Percentiles rank a stretch among this genome's conserved stretches.
Conservation (phyloP, 1,139 yeast genomes). For the Candida labiduridarum region DNA sequence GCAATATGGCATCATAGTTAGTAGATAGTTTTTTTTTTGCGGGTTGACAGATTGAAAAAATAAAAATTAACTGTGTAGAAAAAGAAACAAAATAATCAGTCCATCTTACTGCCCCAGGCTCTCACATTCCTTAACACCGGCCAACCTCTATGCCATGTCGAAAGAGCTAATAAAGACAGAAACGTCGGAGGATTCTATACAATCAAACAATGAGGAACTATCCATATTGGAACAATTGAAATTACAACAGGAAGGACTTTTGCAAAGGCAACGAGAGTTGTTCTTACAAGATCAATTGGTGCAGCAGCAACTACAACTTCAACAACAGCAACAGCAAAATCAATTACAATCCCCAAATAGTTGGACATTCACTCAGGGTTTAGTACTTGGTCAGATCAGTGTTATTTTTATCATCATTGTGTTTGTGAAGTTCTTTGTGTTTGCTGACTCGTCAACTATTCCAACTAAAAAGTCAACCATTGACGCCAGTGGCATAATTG, state of each 20-base stretch:
- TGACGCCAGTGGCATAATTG: constrained; percentile 43
- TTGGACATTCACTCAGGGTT: constrained; percentile 78
- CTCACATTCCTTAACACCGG: neutral
- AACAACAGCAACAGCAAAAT: constrained; percentile 12
- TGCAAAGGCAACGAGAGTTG: constrained; percentile 33
- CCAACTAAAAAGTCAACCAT: constrained; percentile 29
- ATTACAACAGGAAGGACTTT: constrained; percentile 35
- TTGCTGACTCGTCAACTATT: constrained; percentile 61
- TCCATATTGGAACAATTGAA: constrained; percentile 27
- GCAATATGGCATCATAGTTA: neutral
- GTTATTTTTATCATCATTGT: constrained; percentile 74
- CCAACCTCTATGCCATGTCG: constrained; percentile 4
- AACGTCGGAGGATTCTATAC: neutral
- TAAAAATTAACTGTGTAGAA: neutral
- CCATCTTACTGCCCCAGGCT: neutral
- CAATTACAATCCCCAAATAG: constrained; percentile 19
- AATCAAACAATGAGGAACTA: neutral
- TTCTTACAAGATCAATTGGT: constrained; percentile 20
- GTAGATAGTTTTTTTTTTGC: neutral
- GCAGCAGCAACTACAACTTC: constrained; percentile 11
- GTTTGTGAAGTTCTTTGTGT: constrained; percentile 84
- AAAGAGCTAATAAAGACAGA: constrained; percentile 9
- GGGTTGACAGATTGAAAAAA: neutral
- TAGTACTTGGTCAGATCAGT: constrained; percentile 81
- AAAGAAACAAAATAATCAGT: neutral